phyloP scores from a whole-genome alignment of 257 asterid genomes.

The Nicotiana tabacum region DNA sequence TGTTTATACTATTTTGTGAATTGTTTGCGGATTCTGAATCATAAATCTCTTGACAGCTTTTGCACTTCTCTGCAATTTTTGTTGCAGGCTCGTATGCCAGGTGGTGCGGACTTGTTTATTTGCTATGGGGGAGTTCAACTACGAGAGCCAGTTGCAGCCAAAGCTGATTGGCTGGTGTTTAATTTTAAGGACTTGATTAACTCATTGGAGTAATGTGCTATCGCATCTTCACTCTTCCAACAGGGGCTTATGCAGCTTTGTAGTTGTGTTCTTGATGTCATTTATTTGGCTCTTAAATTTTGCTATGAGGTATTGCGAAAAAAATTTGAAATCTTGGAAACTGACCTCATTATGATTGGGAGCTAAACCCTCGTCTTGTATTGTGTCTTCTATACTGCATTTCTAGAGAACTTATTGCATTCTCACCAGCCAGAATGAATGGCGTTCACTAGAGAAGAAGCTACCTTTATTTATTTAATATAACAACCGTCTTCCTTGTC shows the following conservation, averaged over 20 bases:
- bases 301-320: neutral
- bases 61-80: neutral
- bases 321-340: too few species aligned
- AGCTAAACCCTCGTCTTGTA: neutral
- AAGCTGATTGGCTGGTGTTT: constrained; percentile 90
- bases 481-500: too few species aligned
- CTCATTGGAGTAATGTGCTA: constrained; percentile 39
- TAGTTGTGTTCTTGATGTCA: neutral
- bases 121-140: constrained; percentile 85
- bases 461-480: too few species aligned
- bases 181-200: constrained; percentile 64
- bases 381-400: too few species aligned
- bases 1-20: neutral
- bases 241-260: neutral
- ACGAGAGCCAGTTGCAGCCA: constrained; percentile 75
- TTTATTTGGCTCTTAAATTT: neutral
- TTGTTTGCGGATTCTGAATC: neutral
- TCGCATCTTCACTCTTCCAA: neutral
- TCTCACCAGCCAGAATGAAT: too few species aligned
- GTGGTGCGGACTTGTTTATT: constrained; percentile 81
- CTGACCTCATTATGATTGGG: neutral
- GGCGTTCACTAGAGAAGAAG: too few species aligned
- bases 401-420: too few species aligned
- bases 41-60: neutral
- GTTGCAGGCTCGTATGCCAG: constrained; percentile 76